Evolutionary conservation across 2,329 filamentous ascomycete species (phyloP).

Genomic region (Colletotrichum tamarilloi): DNA sequence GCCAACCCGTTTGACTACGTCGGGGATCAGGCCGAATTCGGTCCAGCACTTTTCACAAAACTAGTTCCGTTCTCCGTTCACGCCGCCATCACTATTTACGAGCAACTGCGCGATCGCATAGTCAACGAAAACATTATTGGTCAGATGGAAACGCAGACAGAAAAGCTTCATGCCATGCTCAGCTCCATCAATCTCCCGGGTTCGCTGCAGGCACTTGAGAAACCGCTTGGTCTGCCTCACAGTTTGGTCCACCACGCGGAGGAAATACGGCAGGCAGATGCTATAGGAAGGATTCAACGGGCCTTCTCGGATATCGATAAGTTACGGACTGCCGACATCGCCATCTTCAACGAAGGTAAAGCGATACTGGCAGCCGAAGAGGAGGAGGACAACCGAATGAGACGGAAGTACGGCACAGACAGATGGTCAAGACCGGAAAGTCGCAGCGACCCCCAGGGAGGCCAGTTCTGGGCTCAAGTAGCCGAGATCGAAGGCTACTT

Average conservation of each 20-base stretch:
- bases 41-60: conserved; percentile 86
- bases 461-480: conserved; percentile 79
- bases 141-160: conserved; percentile 84
- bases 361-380: conserved; percentile 82
- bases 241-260: conserved; percentile 90
- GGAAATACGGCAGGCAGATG: conserved; percentile 92
- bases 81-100: conserved; percentile 94
- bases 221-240: conserved; percentile 89
- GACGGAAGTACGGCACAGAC: conserved; percentile 85
- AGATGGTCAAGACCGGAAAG: conserved; percentile 82
- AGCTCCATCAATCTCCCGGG: conserved; percentile 89
- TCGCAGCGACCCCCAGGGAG: conserved; percentile 71
- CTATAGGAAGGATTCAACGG: conserved; percentile 78
- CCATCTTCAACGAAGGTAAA: conserved; percentile 85
- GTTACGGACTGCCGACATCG: conserved; percentile 81
- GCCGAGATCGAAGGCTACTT: conserved; percentile 90
- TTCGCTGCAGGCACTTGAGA: conserved; percentile 93
- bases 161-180: conserved; percentile 81
- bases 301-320: conserved; percentile 92
- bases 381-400: conserved; percentile 82
- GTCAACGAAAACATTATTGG: conserved; percentile 90
- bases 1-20: conserved; percentile 83
- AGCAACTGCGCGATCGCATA: conserved; percentile 88
- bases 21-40: conserved; percentile 83
- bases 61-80: conserved; percentile 97